These are phyloP conservation scores for Fusarium phyllophilum DNA, from an alignment of 2,329 filamentous ascomycete genomes.

Conservation along the genomic window DNA sequence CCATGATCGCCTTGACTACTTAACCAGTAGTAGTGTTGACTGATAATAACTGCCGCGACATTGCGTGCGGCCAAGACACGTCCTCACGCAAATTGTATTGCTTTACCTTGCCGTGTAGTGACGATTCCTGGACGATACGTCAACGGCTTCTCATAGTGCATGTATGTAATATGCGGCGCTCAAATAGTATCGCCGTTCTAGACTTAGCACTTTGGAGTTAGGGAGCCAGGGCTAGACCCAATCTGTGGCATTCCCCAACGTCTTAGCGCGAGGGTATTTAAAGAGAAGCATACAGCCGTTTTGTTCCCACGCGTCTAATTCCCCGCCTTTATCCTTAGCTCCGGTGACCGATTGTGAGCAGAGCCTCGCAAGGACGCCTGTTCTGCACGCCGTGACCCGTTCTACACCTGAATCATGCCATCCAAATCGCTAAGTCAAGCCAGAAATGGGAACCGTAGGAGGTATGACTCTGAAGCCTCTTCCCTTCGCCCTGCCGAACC, in stretches of 20 bases:
- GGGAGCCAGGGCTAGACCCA: neutral
- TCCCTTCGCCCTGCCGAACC: neutral
- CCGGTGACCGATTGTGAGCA: neutral
- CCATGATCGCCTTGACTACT: neutral
- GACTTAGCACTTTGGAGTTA: neutral
- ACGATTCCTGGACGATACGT: neutral
- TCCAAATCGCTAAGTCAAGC: neutral
- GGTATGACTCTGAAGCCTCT: slow-evolving; percentile 1
- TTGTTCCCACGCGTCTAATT: slow-evolving; percentile 6
- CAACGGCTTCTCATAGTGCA: neutral
- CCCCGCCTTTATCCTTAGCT: neutral
- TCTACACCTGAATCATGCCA: neutral
- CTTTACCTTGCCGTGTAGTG: neutral
- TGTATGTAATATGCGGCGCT: neutral
- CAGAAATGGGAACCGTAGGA: slow-evolving; percentile 16
- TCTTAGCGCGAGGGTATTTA: slow-evolving; percentile 17
- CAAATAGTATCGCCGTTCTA: neutral
- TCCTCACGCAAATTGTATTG: neutral
- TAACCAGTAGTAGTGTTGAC: neutral
- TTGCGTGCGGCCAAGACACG: slow-evolving; percentile 3
- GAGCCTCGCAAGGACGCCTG: neutral
- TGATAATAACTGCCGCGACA: neutral
- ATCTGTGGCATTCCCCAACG: neutral
- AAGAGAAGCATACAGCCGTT: slow-evolving; percentile 11
- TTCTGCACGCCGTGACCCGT: neutral